Conservation (phyloP, 2,329 filamentous ascomycete genomes). For the Leptodontidium sp. region DNA sequence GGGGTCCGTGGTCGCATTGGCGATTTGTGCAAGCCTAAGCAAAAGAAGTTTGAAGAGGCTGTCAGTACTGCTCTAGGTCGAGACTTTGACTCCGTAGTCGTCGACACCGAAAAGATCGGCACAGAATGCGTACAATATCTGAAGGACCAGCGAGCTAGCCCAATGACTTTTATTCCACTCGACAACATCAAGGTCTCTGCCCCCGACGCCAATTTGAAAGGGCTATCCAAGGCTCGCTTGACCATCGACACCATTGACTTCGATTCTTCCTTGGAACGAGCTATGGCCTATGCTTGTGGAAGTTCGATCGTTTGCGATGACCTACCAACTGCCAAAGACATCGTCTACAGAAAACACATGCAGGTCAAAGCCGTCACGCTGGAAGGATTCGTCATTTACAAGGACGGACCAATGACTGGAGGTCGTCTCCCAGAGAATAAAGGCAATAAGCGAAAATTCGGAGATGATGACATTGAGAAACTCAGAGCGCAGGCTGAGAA, state of each 20-base stretch:
- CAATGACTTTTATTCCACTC: conserved; percentile 93
- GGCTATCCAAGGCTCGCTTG: conserved; percentile 83
- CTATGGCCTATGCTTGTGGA: conserved; percentile 93
- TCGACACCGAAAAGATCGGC: conserved; percentile 93
- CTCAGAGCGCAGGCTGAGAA: conserved; percentile 80
- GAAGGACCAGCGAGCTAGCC: conserved; percentile 85
- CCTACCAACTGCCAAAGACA: conserved; percentile 83
- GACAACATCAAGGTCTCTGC: conserved; percentile 97
- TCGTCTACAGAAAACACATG: conserved; percentile 83
- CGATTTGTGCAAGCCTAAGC: conserved; percentile 93
- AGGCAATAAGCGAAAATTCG: conserved; percentile 81
- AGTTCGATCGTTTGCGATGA: conserved; percentile 95
- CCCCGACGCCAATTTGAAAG: conserved; percentile 89
- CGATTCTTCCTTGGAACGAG: conserved; percentile 85
- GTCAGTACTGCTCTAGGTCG: conserved; percentile 91
- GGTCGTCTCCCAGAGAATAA: conserved; percentile 81
- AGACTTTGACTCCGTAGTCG: conserved; percentile 93
- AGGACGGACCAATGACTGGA: conserved; percentile 95
- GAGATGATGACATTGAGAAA: conserved; percentile 88
- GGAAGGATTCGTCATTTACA: conserved; percentile 96
- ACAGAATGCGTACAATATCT: conserved; percentile 95
- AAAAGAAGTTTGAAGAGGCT: conserved; percentile 95
- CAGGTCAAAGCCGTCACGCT: conserved; percentile 94
- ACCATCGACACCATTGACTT: conserved; percentile 98
- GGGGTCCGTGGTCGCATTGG: conserved; percentile 91